These are phyloP conservation scores for Picochlorum sp. DNA, from an alignment of 139 green algal species.

Conservation along the genomic window DNA sequence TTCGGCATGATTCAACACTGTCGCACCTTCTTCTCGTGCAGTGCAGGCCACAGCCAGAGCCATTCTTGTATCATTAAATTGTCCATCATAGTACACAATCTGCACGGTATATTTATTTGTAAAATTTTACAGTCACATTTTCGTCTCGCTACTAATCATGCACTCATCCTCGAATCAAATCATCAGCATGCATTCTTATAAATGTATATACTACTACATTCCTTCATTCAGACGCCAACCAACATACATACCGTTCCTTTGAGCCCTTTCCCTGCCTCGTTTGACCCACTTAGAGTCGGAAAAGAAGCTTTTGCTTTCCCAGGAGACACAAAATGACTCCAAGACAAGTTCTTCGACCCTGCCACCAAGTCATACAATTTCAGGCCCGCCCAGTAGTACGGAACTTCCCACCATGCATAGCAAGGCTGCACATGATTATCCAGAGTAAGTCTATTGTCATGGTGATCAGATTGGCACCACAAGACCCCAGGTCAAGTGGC, in stretches of 20 bases:
- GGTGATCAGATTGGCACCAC: neutral
- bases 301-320: slow-evolving; percentile 43
- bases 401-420: slow-evolving; percentile 96
- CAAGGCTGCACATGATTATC: slow-evolving; percentile 70
- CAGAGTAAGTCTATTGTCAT: neutral
- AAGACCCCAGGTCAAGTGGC: neutral
- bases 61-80: slow-evolving; percentile 92
- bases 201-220: no score
- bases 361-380: slow-evolving; percentile 92
- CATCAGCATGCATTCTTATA: no score
- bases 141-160: no score
- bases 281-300: slow-evolving; percentile 56
- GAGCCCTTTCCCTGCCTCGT: slow-evolving; percentile 20
- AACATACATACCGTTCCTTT: slow-evolving; percentile 43
- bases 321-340: slow-evolving; percentile 60
- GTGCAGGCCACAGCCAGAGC: slow-evolving; percentile 79
- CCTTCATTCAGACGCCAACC: slow-evolving; percentile 66
- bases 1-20: slow-evolving; percentile 75
- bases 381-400: slow-evolving; percentile 91
- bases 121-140: no score
- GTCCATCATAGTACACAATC: slow-evolving; percentile 93
- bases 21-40: slow-evolving; percentile 71
- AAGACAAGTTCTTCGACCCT: slow-evolving; percentile 52
- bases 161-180: no score
- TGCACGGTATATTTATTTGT: neutral